Base-by-base conservation (phyloP, 1,139 yeast species). In the Pneumocystis oryctolagi region DNA sequence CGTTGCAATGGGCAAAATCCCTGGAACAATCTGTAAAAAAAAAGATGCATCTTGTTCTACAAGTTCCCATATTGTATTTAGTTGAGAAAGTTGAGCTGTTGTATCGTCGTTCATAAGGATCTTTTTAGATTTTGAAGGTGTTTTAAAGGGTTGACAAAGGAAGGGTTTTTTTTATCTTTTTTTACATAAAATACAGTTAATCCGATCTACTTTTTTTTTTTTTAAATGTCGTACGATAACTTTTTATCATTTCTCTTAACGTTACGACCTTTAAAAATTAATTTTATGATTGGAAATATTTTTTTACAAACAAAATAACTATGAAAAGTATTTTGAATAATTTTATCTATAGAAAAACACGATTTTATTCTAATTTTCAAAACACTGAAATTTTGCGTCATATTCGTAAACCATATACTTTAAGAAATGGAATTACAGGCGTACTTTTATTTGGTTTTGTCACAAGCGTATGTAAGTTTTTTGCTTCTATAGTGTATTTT, bases 1-100 rank as follows among this genome's bases (percentile, higher is more conserved):
- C 58, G 70, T 70, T n/a, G 77, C 75, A 30, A 75, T 68, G 25
- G 75, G 73, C 47, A 75, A 69, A 28, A 76, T 71, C 16, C 75
- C 73, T 16, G 71, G 70, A 28, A 76, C 72, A 31, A 77, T 70
- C 58, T 70, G 72, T 0, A 77, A 73, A 58, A 73, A 75, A 63
- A 71, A 73, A 18, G 72, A 67, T 2, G 77, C 74, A 65, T 77
- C 76, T 32, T 68, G 68, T 35, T 69, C 70, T 4, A 73, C 77
- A 61, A 75, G 69, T 62, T 68, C 67, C 58, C 71, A 69, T 16
- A 77, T 78, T 58, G 71, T 71, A 61, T 74, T 71, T 58, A 76
- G 73, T 69, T 76, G 76, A 40, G 62, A 58, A 42, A 64, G 60
- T 14, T 62, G 64, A 18, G 62, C 53, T 31, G 30, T 57, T 2